Evolutionary conservation across 305 asterid genomes (phyloP), one percentile per base, ranked within the genome.

Genomic region (Solanum aculeatissimum): DNA sequence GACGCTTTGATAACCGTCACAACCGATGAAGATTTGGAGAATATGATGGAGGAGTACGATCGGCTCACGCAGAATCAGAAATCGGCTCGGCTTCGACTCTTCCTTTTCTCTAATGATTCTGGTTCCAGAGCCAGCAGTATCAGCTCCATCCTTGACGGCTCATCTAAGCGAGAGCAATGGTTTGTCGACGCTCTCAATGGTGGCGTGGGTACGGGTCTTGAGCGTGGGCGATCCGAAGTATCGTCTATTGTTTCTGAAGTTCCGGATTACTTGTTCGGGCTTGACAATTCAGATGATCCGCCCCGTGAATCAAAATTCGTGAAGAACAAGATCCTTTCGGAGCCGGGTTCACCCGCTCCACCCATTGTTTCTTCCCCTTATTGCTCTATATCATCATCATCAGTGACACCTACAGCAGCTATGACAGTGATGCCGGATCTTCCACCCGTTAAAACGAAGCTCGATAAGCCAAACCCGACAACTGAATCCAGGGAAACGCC

Each of bases 41-140:
- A 96, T 80, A 95, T 96, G 98, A 91, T 96, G 95, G 99, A 96
- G 16, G 99, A 96, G 86, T 95, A 90, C 77, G 98, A 96, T 85
- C 97, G 98, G 86, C 94, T 94, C 21, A 85, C 78, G 23, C 91
- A 84, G 82, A 84, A 83, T 79, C 91, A 89, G 51, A 93, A 91
- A 83, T 87, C 96, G 53, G 91, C 97, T 87, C 88, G 98, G 82
- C 95, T 96, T 23, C 86, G 99, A 80, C 87, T 96, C 3, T 96
- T 96, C 43, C 91, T 96, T 7, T 96, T 96, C 89, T 87, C 92
- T 2, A 81, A 75, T 1, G 95, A 92, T 4, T 78, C 87, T 6
- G 91, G 82, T 45, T 93, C 97, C 15, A 83, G 98, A 84, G 75
- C 95, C 84, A 87, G 85, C 29, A 91, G 93, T 58, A 94, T 96